Conservation (phyloP, 1,139 yeast genomes). For the Scheffersomyces quercinus region DNA sequence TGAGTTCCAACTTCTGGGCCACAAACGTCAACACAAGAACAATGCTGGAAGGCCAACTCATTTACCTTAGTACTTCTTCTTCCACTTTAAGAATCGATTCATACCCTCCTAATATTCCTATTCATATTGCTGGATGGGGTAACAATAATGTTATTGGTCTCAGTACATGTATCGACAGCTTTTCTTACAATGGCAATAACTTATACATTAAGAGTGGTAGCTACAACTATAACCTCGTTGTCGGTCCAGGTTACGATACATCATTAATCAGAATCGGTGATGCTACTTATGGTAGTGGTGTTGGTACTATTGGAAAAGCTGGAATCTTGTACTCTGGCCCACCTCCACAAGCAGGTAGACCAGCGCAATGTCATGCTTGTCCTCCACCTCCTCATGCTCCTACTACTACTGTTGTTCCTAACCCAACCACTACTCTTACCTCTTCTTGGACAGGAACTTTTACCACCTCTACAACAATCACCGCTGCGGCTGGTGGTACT, state of each 20-base stretch:
- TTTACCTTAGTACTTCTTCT: slow-evolving; percentile 8
- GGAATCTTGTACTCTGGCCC: slow-evolving; percentile 1
- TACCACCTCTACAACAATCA: neutral
- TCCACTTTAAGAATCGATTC: slow-evolving; percentile 11
- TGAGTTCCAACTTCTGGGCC: slow-evolving; percentile 11
- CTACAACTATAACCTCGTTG: neutral
- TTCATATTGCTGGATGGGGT: slow-evolving; percentile 18
- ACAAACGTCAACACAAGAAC: slow-evolving; percentile 7
- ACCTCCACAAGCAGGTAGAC: slow-evolving; percentile 2
- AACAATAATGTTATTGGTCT: slow-evolving; percentile 15
- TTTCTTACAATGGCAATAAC: slow-evolving; percentile 1
- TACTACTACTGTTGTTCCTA: neutral
- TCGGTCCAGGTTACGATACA: slow-evolving; percentile 3
- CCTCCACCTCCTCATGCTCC: slow-evolving; percentile 2
- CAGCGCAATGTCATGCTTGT: slow-evolving; percentile 1
- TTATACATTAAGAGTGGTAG: slow-evolving; percentile 1
- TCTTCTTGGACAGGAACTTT: slow-evolving; percentile 2
- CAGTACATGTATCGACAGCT: slow-evolving; percentile 7
- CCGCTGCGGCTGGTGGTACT: no score
- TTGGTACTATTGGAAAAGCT: neutral
- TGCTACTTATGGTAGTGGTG: slow-evolving; percentile 3
- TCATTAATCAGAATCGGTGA: neutral
- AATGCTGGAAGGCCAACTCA: slow-evolving; percentile 10
- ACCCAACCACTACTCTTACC: slow-evolving; percentile 1
- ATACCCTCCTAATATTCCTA: slow-evolving; percentile 7